phyloP scores from a whole-genome alignment of 2,329 filamentous ascomycete genomes.

The Epichloe brachyelytri region DNA sequence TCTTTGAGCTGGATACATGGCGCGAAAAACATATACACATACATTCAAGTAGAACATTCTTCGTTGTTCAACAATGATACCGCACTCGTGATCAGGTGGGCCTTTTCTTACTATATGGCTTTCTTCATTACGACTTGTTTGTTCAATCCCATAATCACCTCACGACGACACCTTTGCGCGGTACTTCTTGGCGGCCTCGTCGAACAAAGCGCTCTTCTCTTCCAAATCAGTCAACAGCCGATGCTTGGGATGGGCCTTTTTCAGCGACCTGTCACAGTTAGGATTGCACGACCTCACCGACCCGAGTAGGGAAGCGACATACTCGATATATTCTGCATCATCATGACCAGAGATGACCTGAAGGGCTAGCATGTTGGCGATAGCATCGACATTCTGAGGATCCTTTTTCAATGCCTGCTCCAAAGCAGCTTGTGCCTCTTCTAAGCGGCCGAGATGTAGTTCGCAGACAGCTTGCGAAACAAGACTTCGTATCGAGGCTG shows the following conservation, averaged over 20 bases:
- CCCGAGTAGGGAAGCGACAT: conserved; percentile 20
- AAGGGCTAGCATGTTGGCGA: conserved; percentile 75
- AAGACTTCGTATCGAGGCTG: conserved; percentile 61
- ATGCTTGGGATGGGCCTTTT: conserved; percentile 52
- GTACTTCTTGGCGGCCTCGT: conserved; percentile 77
- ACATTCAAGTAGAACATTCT: no score
- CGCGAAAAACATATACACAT: not conserved
- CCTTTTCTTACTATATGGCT: not conserved
- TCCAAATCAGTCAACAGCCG: conserved; percentile 58
- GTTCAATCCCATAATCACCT: conserved; percentile 4
- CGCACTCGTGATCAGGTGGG: no score
- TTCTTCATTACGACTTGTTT: conserved; percentile 19
- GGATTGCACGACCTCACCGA: not conserved
- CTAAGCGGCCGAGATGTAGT: conserved; percentile 74
- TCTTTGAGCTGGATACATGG: not conserved
- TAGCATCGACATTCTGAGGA: conserved; percentile 55
- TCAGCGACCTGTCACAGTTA: conserved; percentile 34
- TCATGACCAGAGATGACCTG: conserved; percentile 66
- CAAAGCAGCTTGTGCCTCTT: conserved; percentile 80
- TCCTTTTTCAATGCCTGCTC: conserved; percentile 68
- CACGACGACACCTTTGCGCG: conserved; percentile 60
- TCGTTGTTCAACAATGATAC: not conserved
- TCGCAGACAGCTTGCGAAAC: conserved; percentile 86
- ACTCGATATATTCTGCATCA: conserved; percentile 47
- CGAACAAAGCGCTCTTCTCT: conserved; percentile 80